Percentiles rank a stretch among this genome's conserved stretches.
Evolutionary conservation across 805 yeast species (phyloP).

Genomic region (Scheffersomyces coipomensis): DNA sequence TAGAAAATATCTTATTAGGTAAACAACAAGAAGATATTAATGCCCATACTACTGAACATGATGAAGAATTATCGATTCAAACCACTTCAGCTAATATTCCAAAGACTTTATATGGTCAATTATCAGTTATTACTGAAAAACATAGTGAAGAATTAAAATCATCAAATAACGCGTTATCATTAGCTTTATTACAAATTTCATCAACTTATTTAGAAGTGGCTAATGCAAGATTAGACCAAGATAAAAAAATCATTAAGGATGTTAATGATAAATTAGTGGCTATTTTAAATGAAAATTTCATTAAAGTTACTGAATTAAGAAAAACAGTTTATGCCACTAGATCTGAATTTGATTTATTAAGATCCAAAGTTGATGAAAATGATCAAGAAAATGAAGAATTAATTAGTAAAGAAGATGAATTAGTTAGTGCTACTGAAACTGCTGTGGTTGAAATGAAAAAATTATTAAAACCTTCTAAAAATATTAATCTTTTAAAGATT

Average conservation of each 20-base stretch:
- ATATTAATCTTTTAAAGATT: conserved; percentile 61
- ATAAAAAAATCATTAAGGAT: conserved; percentile 55
- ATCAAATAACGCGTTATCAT: conserved; percentile 48
- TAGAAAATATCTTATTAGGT: conserved; percentile 55
- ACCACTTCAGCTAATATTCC: conserved; percentile 45
- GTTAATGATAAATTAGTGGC: conserved; percentile 57
- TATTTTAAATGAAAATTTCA: conserved; percentile 56
- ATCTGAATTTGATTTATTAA: conserved; percentile 64
- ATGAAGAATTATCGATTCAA: conserved; percentile 22
- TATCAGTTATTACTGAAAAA: conserved; percentile 53
- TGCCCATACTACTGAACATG: conserved; percentile 11
- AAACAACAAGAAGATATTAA: too few relatives aligned
- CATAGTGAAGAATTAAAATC: conserved; percentile 49
- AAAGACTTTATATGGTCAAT: conserved; percentile 72
- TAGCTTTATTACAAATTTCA: conserved; percentile 53
- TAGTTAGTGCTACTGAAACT: conserved; percentile 72
- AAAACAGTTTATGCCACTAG: conserved; percentile 69
- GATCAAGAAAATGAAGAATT: conserved; percentile 53
- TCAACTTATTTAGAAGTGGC: conserved; percentile 64
- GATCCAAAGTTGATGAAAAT: conserved; percentile 48
- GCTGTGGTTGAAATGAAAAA: conserved; percentile 81
- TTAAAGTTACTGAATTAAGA: conserved; percentile 58
- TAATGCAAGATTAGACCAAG: conserved; percentile 67
- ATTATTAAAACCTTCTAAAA: conserved; percentile 64
- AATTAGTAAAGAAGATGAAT: conserved; percentile 68